Percentiles rank a stretch among this genome's conserved stretches.
Conservation (phyloP, 345 rosid species). For the Pseudoturritis turrita region DNA sequence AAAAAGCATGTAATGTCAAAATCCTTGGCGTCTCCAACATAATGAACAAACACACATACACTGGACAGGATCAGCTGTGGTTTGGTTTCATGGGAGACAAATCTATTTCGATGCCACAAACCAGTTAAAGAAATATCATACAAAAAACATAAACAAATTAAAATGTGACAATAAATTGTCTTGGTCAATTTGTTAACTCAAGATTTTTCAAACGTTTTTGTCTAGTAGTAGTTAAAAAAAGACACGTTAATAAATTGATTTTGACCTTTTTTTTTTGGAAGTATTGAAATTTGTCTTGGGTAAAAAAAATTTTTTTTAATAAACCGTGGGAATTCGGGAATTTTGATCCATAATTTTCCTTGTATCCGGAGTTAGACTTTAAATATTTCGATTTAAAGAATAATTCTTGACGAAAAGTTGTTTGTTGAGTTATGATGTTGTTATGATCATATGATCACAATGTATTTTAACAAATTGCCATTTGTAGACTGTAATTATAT, state of each 20-base stretch:
- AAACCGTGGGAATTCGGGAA: too few species aligned
- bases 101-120: conserved; percentile 6
- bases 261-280: too few species aligned
- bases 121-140: neutral
- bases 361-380: too few species aligned
- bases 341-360: too few species aligned
- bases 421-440: neutral
- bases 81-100: conserved; percentile 22
- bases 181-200: neutral
- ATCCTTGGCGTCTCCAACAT: neutral
- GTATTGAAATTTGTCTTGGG: too few species aligned
- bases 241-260: too few species aligned
- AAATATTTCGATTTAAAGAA: too few species aligned
- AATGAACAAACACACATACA: neutral
- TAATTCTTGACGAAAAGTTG: too few species aligned
- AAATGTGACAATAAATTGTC: neutral
- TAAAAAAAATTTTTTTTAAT: too few species aligned
- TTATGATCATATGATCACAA: neutral
- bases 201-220: neutral
- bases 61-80: neutral
- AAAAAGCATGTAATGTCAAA: neutral
- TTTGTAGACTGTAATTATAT: too few species aligned
- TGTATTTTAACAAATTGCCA: neutral
- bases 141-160: neutral
- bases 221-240: too few species aligned